Conservation (phyloP, 805 yeast species). For the Metschnikowia cerradonensis region DNA sequence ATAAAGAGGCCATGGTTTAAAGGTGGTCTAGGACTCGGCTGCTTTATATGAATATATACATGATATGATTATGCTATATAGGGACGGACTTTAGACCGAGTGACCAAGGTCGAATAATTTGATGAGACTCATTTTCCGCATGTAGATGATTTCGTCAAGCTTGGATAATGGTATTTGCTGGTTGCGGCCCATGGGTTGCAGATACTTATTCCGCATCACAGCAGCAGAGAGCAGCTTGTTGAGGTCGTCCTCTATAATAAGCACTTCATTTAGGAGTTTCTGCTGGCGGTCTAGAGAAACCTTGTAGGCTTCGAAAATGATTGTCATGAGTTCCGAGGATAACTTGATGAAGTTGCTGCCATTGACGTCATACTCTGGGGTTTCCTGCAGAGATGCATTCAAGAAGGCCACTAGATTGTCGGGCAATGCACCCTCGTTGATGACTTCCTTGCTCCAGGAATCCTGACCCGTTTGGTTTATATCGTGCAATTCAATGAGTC, state of each 20-base stretch:
- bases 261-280: slow-evolving; percentile 3
- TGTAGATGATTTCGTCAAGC: slow-evolving; percentile 11
- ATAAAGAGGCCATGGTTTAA: slow-evolving; percentile 18
- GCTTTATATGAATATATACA: background rate
- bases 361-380: slow-evolving; percentile 1
- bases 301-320: slow-evolving; percentile 10
- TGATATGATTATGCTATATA: background rate
- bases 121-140: slow-evolving; percentile 14
- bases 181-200: background rate
- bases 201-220: background rate
- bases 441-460: slow-evolving; percentile 12
- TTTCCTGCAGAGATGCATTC: slow-evolving; percentile 1
- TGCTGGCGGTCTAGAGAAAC: slow-evolving; percentile 5
- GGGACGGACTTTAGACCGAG: background rate
- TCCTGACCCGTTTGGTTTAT: slow-evolving; percentile 9
- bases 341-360: slow-evolving; percentile 13
- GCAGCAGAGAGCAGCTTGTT: slow-evolving; percentile 2
- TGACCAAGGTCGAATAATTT: slow-evolving; percentile 9
- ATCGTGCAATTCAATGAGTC: slow-evolving; percentile 13
- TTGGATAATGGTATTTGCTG: slow-evolving; percentile 8
- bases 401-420: slow-evolving; percentile 5
- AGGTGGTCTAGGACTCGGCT: background rate
- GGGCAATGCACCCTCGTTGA: slow-evolving; percentile 11
- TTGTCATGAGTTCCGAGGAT: slow-evolving; percentile 12
- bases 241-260: slow-evolving; percentile 6